A percentile compares a stretch with the other conserved stretches of the same genome.
Evolutionary conservation across 192 early-diverging fungal genomes (phyloP).

Genomic region (Backusella circina): DNA sequence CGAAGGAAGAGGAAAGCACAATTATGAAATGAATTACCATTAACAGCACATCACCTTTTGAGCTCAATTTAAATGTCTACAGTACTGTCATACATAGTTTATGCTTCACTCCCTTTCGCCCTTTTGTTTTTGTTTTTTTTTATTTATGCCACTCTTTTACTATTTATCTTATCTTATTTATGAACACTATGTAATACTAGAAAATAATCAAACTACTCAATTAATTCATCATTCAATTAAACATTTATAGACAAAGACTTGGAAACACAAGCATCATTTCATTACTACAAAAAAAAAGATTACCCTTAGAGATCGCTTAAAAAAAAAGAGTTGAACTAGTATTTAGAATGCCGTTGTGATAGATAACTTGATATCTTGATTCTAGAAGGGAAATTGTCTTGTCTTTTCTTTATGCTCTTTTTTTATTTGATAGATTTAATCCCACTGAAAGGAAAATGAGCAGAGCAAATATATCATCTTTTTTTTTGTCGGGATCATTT

Average conservation of each 20-base stretch:
- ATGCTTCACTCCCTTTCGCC: not conserved
- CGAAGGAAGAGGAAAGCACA: not conserved
- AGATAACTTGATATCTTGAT: not conserved
- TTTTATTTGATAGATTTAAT: not conserved
- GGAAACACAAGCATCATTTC: not conserved
- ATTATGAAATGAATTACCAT: slow-evolving; percentile 10
- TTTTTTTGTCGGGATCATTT: not conserved
- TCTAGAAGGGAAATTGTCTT: not conserved
- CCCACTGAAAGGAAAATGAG: not conserved
- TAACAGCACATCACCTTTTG: not conserved
- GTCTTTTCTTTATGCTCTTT: not conserved
- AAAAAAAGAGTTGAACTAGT: not conserved
- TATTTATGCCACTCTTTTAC: not conserved
- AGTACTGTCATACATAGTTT: not conserved
- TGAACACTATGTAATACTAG: not conserved
- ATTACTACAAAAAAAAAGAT: not conserved
- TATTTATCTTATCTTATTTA: not conserved
- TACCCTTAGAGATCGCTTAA: not conserved
- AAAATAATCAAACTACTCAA: not conserved
- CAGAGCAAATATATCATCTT: not conserved
- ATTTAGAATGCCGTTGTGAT: not conserved
- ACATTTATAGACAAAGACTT: not conserved
- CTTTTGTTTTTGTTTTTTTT: not conserved
- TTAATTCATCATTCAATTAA: not conserved
- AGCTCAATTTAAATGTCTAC: not conserved